phyloP scores from a whole-genome alignment of 2,329 filamentous ascomycete species.

The Chaetothyriales sp. region DNA sequence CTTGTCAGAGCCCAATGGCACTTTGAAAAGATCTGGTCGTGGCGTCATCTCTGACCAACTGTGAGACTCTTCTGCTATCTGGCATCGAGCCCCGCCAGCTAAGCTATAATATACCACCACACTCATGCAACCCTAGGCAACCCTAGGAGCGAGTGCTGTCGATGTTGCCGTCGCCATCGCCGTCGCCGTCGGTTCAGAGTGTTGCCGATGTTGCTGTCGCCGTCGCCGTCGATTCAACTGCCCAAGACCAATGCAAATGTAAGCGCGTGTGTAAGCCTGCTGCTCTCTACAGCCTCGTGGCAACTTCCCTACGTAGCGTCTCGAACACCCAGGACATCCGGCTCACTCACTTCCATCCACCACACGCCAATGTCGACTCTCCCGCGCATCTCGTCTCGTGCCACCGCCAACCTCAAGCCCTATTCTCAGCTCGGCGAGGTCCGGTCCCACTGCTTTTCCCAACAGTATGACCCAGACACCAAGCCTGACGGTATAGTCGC shows the following conservation, averaged over 20 bases:
- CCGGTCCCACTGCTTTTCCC: slow-evolving; percentile 11
- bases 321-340: not conserved
- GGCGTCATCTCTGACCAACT: too few relatives aligned
- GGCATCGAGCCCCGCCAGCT: too few relatives aligned
- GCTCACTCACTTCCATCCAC: not conserved
- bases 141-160: too few relatives aligned
- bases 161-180: not conserved
- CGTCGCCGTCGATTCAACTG: not conserved
- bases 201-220: not conserved
- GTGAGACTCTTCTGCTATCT: too few relatives aligned
- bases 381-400: slow-evolving; percentile 5
- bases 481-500: slow-evolving; percentile 12
- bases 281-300: not conserved
- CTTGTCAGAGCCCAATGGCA: too few relatives aligned
- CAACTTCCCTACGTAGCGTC: not conserved
- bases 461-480: slow-evolving; percentile 9
- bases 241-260: not conserved
- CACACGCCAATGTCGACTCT: not conserved
- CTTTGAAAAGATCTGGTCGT: too few relatives aligned
- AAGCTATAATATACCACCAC: too few relatives aligned
- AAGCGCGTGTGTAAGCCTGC: not conserved
- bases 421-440: slow-evolving; percentile 8
- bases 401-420: slow-evolving; percentile 5
- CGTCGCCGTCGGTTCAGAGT: too few relatives aligned
- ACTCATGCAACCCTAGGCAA: too few relatives aligned